Evolutionary conservation across 2,329 filamentous ascomycete genomes (phyloP).

Genomic region (Monosporascus sp.): DNA sequence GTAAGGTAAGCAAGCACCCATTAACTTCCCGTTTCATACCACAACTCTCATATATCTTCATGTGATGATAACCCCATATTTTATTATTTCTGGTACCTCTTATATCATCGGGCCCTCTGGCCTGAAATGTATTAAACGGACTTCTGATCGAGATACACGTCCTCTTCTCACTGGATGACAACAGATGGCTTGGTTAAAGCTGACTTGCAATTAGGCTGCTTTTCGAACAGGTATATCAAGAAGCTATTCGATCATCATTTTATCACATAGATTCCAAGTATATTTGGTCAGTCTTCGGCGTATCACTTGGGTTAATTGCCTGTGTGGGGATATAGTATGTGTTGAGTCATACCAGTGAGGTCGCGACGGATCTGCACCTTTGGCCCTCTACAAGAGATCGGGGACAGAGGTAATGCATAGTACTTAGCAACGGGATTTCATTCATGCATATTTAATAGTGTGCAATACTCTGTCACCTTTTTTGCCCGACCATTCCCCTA

Average conservation of each 20-base stretch:
- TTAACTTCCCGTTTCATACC: constrained; percentile 5
- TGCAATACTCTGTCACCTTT: constrained; percentile 21
- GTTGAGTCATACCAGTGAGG: no score
- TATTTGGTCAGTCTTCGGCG: no score
- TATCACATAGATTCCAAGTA: no score
- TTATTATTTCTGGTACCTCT: constrained; percentile 93
- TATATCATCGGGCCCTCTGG: constrained; percentile 67
- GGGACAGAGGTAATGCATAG: not conserved
- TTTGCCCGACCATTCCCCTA: constrained; percentile 20
- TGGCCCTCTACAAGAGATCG: not conserved
- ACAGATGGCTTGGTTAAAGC: not conserved
- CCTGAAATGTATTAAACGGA: constrained; percentile 76
- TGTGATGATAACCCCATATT: constrained; percentile 67
- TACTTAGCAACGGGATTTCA: constrained; percentile 7
- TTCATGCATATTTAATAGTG: constrained; percentile 12
- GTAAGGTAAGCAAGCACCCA: constrained; percentile 29
- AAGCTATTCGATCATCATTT: no score
- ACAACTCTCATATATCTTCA: constrained; percentile 18
- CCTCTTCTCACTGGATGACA: not conserved
- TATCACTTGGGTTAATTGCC: no score
- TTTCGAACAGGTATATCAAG: not conserved
- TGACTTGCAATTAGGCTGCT: not conserved
- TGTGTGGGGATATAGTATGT: no score
- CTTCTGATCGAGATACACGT: constrained; percentile 58
- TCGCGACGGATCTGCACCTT: no score